phyloP scores from a whole-genome alignment of 1,139 yeast genomes.

The Candida gigantensis region DNA sequence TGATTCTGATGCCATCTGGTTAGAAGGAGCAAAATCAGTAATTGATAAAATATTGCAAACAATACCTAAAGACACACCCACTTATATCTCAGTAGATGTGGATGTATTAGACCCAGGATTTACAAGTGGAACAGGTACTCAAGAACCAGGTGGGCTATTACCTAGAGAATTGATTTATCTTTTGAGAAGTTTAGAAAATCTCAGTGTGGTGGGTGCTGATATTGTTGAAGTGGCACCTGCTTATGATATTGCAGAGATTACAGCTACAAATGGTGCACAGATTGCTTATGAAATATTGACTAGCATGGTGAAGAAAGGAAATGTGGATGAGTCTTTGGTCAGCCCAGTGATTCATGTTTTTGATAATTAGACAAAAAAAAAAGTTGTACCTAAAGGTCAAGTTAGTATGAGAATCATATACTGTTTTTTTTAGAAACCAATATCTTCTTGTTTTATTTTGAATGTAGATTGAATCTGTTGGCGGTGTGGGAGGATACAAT shows the following conservation, averaged over 20 bases:
- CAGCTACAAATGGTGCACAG: slow-evolving; percentile 78
- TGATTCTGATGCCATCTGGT: slow-evolving; percentile 70
- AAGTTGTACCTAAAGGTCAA: no score
- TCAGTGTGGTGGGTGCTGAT: slow-evolving; percentile 75
- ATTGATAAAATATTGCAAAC: slow-evolving; percentile 49
- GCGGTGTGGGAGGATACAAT: no score
- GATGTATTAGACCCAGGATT: slow-evolving; percentile 82
- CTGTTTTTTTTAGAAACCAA: no score
- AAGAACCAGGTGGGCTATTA: slow-evolving; percentile 79
- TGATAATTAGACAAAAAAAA: no score
- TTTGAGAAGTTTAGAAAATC: slow-evolving; percentile 55
- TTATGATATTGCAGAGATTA: slow-evolving; percentile 69
- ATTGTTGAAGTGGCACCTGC: slow-evolving; percentile 78
- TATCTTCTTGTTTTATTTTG: no score
- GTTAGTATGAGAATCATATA: no score
- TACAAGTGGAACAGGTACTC: slow-evolving; percentile 84
- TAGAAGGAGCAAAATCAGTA: slow-evolving; percentile 57
- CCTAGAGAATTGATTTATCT: slow-evolving; percentile 73
- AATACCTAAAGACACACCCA: slow-evolving; percentile 59
- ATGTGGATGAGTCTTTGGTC: slow-evolving; percentile 16
- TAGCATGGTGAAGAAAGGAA: slow-evolving; percentile 68
- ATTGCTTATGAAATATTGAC: slow-evolving; percentile 69
- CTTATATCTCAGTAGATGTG: slow-evolving; percentile 72
- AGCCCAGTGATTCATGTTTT: slow-evolving; percentile 7
- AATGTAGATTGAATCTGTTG: no score